Evolutionary conservation across 257 asterid species (phyloP).

Genomic region (Anisodus tanguticus): DNA sequence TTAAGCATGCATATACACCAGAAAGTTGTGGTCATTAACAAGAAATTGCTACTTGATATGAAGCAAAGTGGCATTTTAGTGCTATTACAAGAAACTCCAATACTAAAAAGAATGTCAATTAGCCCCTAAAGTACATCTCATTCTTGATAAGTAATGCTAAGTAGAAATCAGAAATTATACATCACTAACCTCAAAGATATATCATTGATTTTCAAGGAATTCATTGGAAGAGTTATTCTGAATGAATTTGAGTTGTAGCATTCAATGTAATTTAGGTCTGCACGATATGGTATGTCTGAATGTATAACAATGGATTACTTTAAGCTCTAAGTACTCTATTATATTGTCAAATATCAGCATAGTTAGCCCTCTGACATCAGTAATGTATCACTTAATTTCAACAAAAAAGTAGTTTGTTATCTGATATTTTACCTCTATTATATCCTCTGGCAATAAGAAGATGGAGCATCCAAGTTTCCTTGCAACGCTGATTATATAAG

Average conservation of each 20-base stretch:
- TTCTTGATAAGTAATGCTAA: background rate
- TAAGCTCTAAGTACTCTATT: background rate
- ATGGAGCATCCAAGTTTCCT: constrained; percentile 60
- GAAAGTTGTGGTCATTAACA: background rate
- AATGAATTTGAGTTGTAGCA: background rate
- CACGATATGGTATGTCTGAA: background rate
- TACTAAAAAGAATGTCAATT: background rate
- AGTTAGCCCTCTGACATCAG: background rate
- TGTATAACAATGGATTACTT: background rate
- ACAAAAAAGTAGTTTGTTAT: background rate
- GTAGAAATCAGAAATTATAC: background rate
- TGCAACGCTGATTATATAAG: constrained; percentile 56
- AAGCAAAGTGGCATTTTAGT: background rate
- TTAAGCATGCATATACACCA: background rate
- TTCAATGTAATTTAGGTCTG: background rate
- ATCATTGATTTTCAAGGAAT: background rate
- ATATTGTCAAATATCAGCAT: background rate
- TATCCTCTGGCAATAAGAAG: constrained; percentile 57
- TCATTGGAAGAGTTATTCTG: background rate
- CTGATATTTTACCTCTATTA: constrained; percentile 43
- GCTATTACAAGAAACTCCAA: background rate
- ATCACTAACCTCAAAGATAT: background rate
- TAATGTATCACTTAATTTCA: background rate
- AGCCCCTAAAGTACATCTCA: background rate
- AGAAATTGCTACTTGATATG: background rate